Base-by-base conservation (phyloP, 768 basidiomycete genomes). In the Termitomyces eurrhizus region DNA sequence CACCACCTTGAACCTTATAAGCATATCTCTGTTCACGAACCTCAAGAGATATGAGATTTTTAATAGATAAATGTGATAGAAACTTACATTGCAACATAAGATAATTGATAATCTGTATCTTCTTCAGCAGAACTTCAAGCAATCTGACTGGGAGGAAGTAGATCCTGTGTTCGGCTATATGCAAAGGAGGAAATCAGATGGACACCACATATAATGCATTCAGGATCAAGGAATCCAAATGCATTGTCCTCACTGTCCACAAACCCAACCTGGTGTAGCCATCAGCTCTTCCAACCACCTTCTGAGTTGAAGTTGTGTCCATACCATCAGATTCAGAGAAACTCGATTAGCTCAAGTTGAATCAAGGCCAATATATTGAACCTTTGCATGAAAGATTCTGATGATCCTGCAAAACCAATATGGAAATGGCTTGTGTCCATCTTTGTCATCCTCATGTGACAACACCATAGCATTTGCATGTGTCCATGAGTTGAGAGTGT, bases 171-270 rank as follows among this genome's bases (percentile, higher is more conserved):
- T 37, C 14, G 56, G 4, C 56, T 45, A 48, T 57, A 2, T 32
- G 0, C 7, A 24, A 56, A 56, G 2, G 55, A 56, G 0, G 55
- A 44, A 45, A 55, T 55, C 4, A 56, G 54, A 33, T 56, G 80
- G 0, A 66, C 64, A 0, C 65, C 74, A 0, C 75, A 61, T 18
- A 83, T 70, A 4, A 83, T 67, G 0, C 68, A 62, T 7, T 63
- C 51, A 0, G 81, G 81, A 61, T 83, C 69, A 0, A 83, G 21
- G 50, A 84, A 83, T 0, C 80, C 75, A 58, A 81, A 83, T 3
- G 64, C 63, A 0, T 54, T 42, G 24, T 72, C 70, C 0, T 67
- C 54, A 5, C 63, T 52, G 2, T 69, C 58, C 0, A 82, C 61
- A 63, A 81, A 84, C 0, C 72, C 73, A 18, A 84, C 44, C 4